These are phyloP conservation scores for Nectriaceae sp. DNA, from an alignment of 2,329 filamentous ascomycete genomes.

Conservation along the genomic window DNA sequence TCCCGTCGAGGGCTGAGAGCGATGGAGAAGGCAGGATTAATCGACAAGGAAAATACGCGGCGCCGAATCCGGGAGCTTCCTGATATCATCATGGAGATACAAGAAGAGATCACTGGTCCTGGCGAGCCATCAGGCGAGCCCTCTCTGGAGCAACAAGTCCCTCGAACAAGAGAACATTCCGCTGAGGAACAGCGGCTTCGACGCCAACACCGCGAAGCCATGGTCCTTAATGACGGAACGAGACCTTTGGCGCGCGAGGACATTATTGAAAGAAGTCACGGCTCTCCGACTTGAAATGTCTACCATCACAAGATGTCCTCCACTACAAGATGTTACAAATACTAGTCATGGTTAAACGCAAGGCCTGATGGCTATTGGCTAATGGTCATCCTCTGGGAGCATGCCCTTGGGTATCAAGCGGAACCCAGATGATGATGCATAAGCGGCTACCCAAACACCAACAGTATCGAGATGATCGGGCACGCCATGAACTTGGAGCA, in stretches of 20 bases:
- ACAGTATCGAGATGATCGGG: too few relatives aligned
- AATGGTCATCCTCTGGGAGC: too few relatives aligned
- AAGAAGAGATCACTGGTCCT: constrained; percentile 27
- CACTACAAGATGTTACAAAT: too few relatives aligned
- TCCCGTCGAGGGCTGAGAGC: constrained; percentile 54
- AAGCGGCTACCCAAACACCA: too few relatives aligned
- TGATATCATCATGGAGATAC: constrained; percentile 37
- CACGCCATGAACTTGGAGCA: too few relatives aligned
- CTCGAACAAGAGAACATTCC: constrained; percentile 51
- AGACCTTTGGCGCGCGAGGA: constrained; percentile 72
- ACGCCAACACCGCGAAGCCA: constrained; percentile 79
- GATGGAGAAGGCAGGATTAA: constrained; percentile 51
- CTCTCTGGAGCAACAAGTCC: constrained; percentile 27
- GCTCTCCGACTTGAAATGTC: constrained; percentile 37
- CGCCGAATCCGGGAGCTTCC: constrained; percentile 31
- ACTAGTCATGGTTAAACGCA: too few relatives aligned
- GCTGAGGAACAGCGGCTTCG: constrained; percentile 71
- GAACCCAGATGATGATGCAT: too few relatives aligned
- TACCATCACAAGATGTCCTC: too few relatives aligned
- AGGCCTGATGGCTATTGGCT: too few relatives aligned
- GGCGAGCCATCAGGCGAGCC: too few relatives aligned
- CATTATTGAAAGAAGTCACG: constrained; percentile 70
- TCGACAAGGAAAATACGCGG: constrained; percentile 36
- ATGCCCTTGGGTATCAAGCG: too few relatives aligned
- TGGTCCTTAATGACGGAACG: constrained; percentile 88